Base-by-base conservation (phyloP, 768 basidiomycete species). In the Leccinum variicolor region DNA sequence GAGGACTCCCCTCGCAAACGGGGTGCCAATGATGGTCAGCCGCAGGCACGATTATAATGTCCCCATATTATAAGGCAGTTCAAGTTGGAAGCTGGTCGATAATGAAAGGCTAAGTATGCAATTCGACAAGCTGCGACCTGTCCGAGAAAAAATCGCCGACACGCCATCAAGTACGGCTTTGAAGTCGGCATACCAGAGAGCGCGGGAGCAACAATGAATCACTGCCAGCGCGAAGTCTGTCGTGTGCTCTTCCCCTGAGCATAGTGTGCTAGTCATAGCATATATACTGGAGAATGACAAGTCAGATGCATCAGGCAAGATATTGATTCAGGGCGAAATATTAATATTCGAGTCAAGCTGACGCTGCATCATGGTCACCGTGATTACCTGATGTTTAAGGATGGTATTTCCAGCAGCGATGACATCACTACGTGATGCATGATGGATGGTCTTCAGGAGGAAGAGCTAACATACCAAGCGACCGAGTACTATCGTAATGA, bases 11-110 rank as follows among this genome's bases (percentile, higher is more conserved):
- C 59, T 46, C 41, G n/a, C 43, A 23, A 57, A 61, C 25, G 23
- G 43, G 59, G 3, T 64, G 49, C 29, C 17, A 33, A 41, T 6
- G 15, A 54, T 45, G 59, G 21, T 46, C 57, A 50, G 53, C 25
- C 58, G 23, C 45, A 52, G 55, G 43, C 66, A 26, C 4, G 15
- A 66, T 63, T 9, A n/a, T 36, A 46, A 66, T 46, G 6, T 31
- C 52, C 23, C 6, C 29, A 31, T 25, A 21, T 15, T 34, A 43
- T 11, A 39, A 31, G 15, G 19, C 28, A 46, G 50, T 33, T 19
- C 6, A 31, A 26, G 33, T 48, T 15, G 29, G 21, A 53, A 54
- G 25, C 28, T 28, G 26, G 33, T 54, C 31, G 19, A 45, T 13
- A 50, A 34, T 26, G 23, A 47, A 57, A 58, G 6, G 39, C 28